Percentiles rank a stretch among this genome's conserved stretches.
Conservation (phyloP, 345 rosid species). For the Lenwebbia sp. region DNA sequence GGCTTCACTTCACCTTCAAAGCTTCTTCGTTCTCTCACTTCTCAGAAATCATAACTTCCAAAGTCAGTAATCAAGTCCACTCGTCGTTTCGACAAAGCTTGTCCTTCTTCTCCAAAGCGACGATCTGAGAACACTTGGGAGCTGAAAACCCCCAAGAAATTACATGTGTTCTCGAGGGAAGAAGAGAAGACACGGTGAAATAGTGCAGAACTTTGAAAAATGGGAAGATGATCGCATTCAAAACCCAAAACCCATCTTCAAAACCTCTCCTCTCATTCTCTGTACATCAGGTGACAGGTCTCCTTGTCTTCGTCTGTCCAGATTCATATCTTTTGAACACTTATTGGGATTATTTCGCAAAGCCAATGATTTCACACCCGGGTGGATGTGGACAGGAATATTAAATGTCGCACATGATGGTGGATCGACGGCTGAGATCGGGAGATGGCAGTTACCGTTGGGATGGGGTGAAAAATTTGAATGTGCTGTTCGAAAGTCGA, state of each 20-base stretch:
- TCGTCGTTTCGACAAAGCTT: background rate
- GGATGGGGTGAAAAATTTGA: constrained; percentile 1
- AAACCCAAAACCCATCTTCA: background rate
- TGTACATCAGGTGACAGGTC: background rate
- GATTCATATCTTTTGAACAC: background rate
- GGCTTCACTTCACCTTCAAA: background rate
- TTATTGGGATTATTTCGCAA: background rate
- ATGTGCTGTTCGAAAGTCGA: background rate
- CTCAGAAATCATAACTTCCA: background rate
- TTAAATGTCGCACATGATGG: background rate
- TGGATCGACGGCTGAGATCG: background rate
- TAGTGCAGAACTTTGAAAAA: background rate
- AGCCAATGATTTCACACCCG: background rate
- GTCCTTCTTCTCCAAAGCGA: background rate
- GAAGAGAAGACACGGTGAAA: background rate
- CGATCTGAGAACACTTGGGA: background rate
- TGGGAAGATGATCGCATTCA: background rate
- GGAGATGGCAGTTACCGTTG: background rate
- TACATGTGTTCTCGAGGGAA: background rate
- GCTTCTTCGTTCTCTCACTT: background rate
- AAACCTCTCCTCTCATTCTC: background rate
- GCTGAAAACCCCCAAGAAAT: background rate
- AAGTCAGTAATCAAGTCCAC: background rate
- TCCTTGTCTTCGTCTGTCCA: background rate
- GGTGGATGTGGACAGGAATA: background rate